Percentiles rank a stretch among this genome's conserved stretches.
Conservation (phyloP, 352 stramenopile genomes). For the Globisporangium parvum region DNA sequence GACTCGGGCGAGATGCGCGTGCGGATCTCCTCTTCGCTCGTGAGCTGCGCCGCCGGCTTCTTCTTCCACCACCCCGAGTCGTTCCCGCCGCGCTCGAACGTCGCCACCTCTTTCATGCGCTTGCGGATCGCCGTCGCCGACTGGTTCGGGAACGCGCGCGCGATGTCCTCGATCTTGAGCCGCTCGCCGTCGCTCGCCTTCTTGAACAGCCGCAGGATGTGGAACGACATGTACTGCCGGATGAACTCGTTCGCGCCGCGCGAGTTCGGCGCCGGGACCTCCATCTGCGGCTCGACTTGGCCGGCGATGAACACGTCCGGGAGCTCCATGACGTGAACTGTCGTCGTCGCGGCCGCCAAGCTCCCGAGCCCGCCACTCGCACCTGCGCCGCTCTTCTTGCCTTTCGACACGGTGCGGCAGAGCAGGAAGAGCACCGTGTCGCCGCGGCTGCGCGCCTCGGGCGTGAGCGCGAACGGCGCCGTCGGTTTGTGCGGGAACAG, state of each 20-base stretch:
- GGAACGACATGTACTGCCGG: slow-evolving; percentile 82
- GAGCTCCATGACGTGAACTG: slow-evolving; percentile 71
- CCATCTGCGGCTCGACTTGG: slow-evolving; percentile 81
- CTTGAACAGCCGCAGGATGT: slow-evolving; percentile 81
- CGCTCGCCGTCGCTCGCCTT: slow-evolving; percentile 73
- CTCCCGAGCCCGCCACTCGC: slow-evolving; percentile 10
- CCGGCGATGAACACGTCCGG: slow-evolving; percentile 70
- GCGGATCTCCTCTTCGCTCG: too few relatives aligned
- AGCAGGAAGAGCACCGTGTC: slow-evolving; percentile 66
- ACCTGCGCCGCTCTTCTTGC: slow-evolving; percentile 42
- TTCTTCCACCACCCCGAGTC: slow-evolving; percentile 85
- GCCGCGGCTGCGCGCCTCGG: too few relatives aligned
- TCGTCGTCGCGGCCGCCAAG: slow-evolving; percentile 37
- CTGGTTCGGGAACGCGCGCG: slow-evolving; percentile 75
- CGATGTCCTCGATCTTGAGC: slow-evolving; percentile 82
- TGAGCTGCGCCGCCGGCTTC: slow-evolving; percentile 48
- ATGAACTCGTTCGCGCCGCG: slow-evolving; percentile 82
- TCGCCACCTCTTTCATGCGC: slow-evolving; percentile 82
- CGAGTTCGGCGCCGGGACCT: too few relatives aligned
- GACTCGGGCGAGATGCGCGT: too few relatives aligned
- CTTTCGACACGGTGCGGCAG: slow-evolving; percentile 64
- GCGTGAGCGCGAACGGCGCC: too few relatives aligned
- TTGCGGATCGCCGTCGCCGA: slow-evolving; percentile 79
- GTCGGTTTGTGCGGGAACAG: slow-evolving; percentile 69
- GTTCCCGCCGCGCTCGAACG: slow-evolving; percentile 78